Percentiles rank a stretch among this genome's conserved stretches.
Conservation (phyloP, 1,139 yeast genomes). For the Pneumocystis murina region DNA sequence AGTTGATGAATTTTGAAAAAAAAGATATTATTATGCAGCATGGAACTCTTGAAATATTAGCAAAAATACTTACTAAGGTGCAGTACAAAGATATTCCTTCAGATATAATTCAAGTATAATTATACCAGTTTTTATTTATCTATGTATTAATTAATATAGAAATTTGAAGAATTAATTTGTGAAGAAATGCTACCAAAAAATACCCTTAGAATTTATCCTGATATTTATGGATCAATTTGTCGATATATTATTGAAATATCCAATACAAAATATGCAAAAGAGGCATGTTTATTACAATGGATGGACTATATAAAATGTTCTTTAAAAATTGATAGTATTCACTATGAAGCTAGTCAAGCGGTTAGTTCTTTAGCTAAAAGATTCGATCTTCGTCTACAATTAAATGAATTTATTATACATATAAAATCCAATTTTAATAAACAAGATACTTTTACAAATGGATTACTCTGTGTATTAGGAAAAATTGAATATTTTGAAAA, state of each 20-base stretch:
- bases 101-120: not conserved
- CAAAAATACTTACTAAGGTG: not conserved
- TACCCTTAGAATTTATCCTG: not conserved
- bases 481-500: not conserved
- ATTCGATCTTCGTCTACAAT: not conserved
- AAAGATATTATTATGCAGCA: not conserved
- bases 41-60: not conserved
- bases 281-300: not conserved
- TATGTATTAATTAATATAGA: not conserved
- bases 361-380: not conserved
- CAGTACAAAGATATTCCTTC: not conserved
- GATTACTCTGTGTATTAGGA: not conserved
- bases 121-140: not conserved
- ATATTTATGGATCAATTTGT: not conserved
- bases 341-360: not conserved
- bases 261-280: not conserved
- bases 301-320: not conserved
- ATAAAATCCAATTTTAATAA: not conserved
- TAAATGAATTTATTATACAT: not conserved
- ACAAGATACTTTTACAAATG: not conserved
- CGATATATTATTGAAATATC: not conserved
- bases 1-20: not conserved
- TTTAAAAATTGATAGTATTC: not conserved
- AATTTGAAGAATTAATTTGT: not conserved
- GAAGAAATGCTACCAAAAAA: not conserved